Conservation (phyloP, 2,329 filamentous ascomycete species). For the Thelonectria rubi region DNA sequence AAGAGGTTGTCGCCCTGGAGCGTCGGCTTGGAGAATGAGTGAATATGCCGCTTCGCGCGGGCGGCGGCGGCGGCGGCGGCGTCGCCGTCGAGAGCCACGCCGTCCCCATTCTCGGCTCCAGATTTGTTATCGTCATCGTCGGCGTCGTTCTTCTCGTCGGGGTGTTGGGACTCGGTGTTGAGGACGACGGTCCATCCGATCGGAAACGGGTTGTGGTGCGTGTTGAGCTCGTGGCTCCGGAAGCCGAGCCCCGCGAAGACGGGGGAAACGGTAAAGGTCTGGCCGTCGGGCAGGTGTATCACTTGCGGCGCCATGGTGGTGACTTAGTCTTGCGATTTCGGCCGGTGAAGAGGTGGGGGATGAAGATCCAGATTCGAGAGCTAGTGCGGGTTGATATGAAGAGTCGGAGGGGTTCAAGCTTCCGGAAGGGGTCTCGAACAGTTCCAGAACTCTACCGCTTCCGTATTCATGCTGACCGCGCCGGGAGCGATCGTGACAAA, state of each 20-base stretch:
- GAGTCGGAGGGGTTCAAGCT: conserved; percentile 29
- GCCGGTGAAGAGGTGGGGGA: conserved; percentile 33
- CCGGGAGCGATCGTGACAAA: conserved; percentile 44
- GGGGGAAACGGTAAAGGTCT: conserved; percentile 80
- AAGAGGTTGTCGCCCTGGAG: conserved; percentile 83
- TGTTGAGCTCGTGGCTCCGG: conserved; percentile 80
- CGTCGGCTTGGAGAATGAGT: conserved; percentile 74
- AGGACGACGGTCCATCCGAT: conserved; percentile 91
- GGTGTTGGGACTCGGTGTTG: conserved; percentile 65
- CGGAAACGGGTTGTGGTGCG: conserved; percentile 76
- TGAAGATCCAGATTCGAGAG: conserved; percentile 38
- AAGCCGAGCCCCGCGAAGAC: conserved; percentile 94
- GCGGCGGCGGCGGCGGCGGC: neutral
- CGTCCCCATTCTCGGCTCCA: conserved; percentile 31
- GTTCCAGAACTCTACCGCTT: conserved; percentile 42
- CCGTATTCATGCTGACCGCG: conserved; percentile 39
- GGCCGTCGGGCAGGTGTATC: conserved; percentile 86
- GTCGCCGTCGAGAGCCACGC: conserved; percentile 28
- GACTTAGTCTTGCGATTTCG: conserved; percentile 15
- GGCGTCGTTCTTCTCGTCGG: conserved; percentile 41
- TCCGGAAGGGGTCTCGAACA: conserved; percentile 34
- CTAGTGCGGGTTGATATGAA: conserved; percentile 26
- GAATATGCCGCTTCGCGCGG: conserved; percentile 36
- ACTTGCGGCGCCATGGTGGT: conserved; percentile 52
- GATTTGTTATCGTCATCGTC: conserved; percentile 42